phyloP scores from a whole-genome alignment of 306 rosid species.

The Cyamopsis tetragonoloba region DNA sequence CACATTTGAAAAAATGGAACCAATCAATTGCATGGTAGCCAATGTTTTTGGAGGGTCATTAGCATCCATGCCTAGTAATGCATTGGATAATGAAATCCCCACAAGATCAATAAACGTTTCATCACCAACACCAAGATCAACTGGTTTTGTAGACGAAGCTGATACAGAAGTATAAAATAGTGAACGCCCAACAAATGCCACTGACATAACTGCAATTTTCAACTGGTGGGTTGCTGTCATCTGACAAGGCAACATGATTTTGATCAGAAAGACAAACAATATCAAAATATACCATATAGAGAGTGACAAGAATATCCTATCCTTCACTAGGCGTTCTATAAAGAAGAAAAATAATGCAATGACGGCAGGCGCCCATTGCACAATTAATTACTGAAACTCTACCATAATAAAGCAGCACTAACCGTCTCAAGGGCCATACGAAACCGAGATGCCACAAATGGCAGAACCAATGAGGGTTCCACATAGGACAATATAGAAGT shows the following conservation, averaged over 20 bases:
- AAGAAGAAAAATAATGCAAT: constrained; percentile 11
- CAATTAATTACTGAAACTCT: constrained; percentile 18
- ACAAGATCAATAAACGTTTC: constrained; percentile 67
- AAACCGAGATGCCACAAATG: constrained; percentile 96
- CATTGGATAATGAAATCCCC: constrained; percentile 92
- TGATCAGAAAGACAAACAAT: constrained; percentile 42
- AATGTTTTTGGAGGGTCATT: constrained; percentile 98
- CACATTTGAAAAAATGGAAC: constrained; percentile 94
- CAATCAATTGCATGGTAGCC: constrained; percentile 98
- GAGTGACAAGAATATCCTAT: constrained; percentile 18
- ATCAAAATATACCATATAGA: constrained; percentile 17
- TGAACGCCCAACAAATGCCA: constrained; percentile 96
- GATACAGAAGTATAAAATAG: constrained; percentile 73
- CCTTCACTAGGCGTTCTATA: constrained; percentile 15
- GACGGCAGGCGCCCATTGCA: constrained; percentile 12
- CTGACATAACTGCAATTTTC: constrained; percentile 94
- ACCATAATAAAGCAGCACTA: constrained; percentile 35
- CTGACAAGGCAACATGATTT: constrained; percentile 58
- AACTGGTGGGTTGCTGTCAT: constrained; percentile 99
- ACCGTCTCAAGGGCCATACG: constrained; percentile 99
- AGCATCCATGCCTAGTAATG: constrained; percentile 98
- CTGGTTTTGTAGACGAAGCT: constrained; percentile 43
- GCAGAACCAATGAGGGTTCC: constrained; percentile 89
- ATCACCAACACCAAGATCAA: constrained; percentile 55
- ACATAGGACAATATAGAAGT: constrained; percentile 91